These are phyloP conservation scores for Tetrapisispora pingtungensis DNA, from an alignment of 805 yeast species.

Conservation along the genomic window DNA sequence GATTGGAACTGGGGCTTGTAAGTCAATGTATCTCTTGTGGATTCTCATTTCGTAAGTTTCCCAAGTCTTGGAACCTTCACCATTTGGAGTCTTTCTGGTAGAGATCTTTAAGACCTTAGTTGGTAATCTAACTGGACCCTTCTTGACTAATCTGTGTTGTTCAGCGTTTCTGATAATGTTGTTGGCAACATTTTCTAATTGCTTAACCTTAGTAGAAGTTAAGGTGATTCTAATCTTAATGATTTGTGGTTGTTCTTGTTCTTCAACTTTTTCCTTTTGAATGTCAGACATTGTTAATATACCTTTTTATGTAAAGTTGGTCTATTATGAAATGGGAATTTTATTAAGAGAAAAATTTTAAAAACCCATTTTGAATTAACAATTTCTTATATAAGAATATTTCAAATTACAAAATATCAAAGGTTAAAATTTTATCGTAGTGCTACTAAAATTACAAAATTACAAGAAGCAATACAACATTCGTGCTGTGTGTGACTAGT, in stretches of 20 bases:
- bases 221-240: slow-evolving; percentile 98
- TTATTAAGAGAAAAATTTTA: neutral
- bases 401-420: too few species aligned
- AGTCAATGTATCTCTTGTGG: slow-evolving; percentile 99
- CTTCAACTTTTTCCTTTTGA: slow-evolving; percentile 77
- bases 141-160: slow-evolving; percentile 73
- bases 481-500: too few species aligned
- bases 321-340: neutral
- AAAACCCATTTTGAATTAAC: too few species aligned
- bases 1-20: slow-evolving; percentile 88
- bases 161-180: slow-evolving; percentile 84
- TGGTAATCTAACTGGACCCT: slow-evolving; percentile 99
- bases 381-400: too few species aligned
- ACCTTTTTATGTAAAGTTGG: slow-evolving; percentile 31
- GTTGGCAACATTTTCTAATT: slow-evolving; percentile 90
- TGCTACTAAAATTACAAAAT: too few species aligned
- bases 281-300: slow-evolving; percentile 62
- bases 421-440: too few species aligned
- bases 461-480: too few species aligned
- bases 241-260: slow-evolving; percentile 71
- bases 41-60: slow-evolving; percentile 99
- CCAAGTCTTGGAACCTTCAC: slow-evolving; percentile 99
- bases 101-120: slow-evolving; percentile 95
- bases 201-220: slow-evolving; percentile 98
- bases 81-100: slow-evolving; percentile 99